Conservation (phyloP, 805 yeast species). For the Ogataea minuta region DNA sequence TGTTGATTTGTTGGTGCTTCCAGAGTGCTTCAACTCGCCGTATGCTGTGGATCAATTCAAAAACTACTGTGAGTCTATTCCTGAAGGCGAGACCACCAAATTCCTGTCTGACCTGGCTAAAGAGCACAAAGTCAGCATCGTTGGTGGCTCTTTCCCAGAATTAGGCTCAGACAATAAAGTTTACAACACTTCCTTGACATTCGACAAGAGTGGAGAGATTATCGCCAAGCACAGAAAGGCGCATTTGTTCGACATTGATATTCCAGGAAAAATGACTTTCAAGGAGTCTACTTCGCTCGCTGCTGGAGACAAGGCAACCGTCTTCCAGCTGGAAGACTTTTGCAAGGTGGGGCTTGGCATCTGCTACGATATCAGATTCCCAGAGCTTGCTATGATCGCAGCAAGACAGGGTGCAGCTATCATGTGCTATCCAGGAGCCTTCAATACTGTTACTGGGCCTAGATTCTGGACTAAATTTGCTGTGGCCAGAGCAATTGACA, state of each 20-base stretch:
- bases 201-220: slow-evolving; percentile 66
- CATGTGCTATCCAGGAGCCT: slow-evolving; percentile 82
- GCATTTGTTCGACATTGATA: slow-evolving; percentile 88
- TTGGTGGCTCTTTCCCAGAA: slow-evolving; percentile 96
- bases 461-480: slow-evolving; percentile 80
- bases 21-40: slow-evolving; percentile 97
- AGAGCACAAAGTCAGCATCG: slow-evolving; percentile 56
- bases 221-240: slow-evolving; percentile 89
- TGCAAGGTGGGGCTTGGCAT: slow-evolving; percentile 84
- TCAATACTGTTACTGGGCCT: slow-evolving; percentile 83
- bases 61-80: slow-evolving; percentile 85
- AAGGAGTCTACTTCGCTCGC: slow-evolving; percentile 74
- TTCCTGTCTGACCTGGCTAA: slow-evolving; percentile 68
- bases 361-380: slow-evolving; percentile 79
- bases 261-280: slow-evolving; percentile 87
- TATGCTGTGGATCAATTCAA: slow-evolving; percentile 84
- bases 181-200: slow-evolving; percentile 74
- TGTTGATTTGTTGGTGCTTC: slow-evolving; percentile 76
- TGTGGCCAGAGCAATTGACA: slow-evolving; percentile 71
- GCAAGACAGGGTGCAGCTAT: slow-evolving; percentile 68
- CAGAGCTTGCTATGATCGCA: slow-evolving; percentile 71
- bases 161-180: slow-evolving; percentile 53
- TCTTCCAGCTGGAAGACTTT: slow-evolving; percentile 59
- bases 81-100: slow-evolving; percentile 64
- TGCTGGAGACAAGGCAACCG: slow-evolving; percentile 82